A percentile compares a stretch with the other conserved stretches of the same genome.
Conservation (phyloP, 139 green algal genomes). For the Monoraphidium neglectum region DNA sequence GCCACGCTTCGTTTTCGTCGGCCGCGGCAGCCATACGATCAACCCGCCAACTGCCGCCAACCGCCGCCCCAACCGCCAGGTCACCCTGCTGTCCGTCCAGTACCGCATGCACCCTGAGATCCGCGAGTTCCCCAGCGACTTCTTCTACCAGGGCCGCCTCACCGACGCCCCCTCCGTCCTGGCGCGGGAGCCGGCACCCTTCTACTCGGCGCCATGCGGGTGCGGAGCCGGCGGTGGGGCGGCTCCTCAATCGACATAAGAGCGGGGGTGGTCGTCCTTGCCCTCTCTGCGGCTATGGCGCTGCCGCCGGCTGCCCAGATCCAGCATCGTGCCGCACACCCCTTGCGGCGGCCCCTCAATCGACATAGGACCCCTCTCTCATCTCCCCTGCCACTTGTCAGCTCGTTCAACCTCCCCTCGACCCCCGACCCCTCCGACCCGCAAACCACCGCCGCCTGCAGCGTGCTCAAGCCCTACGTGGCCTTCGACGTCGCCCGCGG, state of each 20-base stretch:
- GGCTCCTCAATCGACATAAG: too few species aligned
- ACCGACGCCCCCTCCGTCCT: slow-evolving; percentile 27
- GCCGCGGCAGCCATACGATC: too few species aligned
- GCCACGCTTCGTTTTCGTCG: too few species aligned
- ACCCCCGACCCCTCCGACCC: too few species aligned
- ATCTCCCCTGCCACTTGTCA: too few species aligned
- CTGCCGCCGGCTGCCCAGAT: background rate
- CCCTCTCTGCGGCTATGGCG: too few species aligned
- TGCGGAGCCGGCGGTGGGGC: too few species aligned
- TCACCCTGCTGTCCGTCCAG: slow-evolving; percentile 71
- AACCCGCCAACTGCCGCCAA: too few species aligned
- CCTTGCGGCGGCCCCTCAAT: too few species aligned
- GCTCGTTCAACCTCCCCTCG: too few species aligned
- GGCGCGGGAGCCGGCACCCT: slow-evolving; percentile 30
- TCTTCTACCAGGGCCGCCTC: slow-evolving; percentile 81
- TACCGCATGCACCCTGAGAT: slow-evolving; percentile 96
- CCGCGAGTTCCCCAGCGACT: slow-evolving; percentile 73
- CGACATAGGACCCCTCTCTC: too few species aligned
- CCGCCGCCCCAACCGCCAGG: background rate
- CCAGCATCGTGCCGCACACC: background rate
- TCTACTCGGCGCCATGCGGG: slow-evolving; percentile 22
- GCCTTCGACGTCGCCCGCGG: slow-evolving; percentile 85
- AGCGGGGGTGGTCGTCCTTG: too few species aligned
- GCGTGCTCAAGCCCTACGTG: slow-evolving; percentile 83
- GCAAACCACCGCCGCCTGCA: background rate